A percentile compares a stretch with the other conserved stretches of the same genome.
Conservation (phyloP, 768 basidiomycete genomes). For the Sistotremastrum suecicum region DNA sequence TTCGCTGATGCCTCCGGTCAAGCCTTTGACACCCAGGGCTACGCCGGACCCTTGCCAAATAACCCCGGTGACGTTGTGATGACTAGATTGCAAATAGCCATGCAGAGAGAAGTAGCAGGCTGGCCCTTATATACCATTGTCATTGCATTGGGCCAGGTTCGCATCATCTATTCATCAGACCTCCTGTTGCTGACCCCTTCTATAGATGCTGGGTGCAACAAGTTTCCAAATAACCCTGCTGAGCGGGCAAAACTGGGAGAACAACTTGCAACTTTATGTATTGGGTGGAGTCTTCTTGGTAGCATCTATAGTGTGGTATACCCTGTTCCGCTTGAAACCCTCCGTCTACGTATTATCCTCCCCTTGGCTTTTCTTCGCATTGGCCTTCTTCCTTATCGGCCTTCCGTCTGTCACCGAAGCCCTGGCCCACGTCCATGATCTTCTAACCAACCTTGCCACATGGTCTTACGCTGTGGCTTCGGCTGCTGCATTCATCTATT, state of each 20-base stretch:
- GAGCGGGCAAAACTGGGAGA: slow-evolving; percentile 74
- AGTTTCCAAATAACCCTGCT: slow-evolving; percentile 92
- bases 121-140: slow-evolving; percentile 92
- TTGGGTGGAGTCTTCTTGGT: slow-evolving; percentile 82
- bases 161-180: slow-evolving; percentile 6
- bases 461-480: slow-evolving; percentile 89
- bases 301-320: slow-evolving; percentile 80
- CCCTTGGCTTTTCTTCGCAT: slow-evolving; percentile 85
- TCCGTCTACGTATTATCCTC: slow-evolving; percentile 75
- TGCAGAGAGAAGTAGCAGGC: slow-evolving; percentile 65
- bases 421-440: slow-evolving; percentile 47
- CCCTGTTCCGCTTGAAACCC: slow-evolving; percentile 75
- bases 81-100: slow-evolving; percentile 71
- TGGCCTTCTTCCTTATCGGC: slow-evolving; percentile 86
- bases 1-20: slow-evolving; percentile 32
- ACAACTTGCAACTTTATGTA: slow-evolving; percentile 73
- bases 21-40: slow-evolving; percentile 27
- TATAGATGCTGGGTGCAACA: slow-evolving; percentile 72
- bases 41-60: slow-evolving; percentile 27
- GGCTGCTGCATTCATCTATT: slow-evolving; percentile 87
- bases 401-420: slow-evolving; percentile 59
- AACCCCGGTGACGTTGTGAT: slow-evolving; percentile 48
- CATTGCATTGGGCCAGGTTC: slow-evolving; percentile 69
- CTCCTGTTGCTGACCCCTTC: slow-evolving; percentile 5
- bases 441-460: slow-evolving; percentile 63